Base-by-base conservation (phyloP, 768 basidiomycete genomes). In the Panaeolus cyanescens region DNA sequence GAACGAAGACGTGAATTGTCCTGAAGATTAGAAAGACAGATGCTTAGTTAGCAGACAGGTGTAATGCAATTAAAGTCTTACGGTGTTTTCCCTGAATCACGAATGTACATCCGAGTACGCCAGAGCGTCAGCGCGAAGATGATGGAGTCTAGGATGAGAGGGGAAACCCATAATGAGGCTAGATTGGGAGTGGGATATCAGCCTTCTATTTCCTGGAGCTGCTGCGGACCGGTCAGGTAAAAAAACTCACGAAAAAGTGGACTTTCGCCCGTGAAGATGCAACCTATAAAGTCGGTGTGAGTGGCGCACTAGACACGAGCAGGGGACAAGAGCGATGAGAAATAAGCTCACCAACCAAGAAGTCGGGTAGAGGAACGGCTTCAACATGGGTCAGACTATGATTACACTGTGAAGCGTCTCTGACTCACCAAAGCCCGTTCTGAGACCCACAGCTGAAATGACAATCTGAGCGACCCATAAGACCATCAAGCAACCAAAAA, bases 391-490 rank as follows among this genome's bases (percentile, higher is more conserved):
- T 36, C 37, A 32, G 6, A 28, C 54, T 4, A 31, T 10, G 22
- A 20, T n/a, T 40, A 5, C 10, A 4, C 25, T 28, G 4, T 9
- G 12, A 13, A 5, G 25, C 28, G 17, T 36, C 1, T 3, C 25
- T 50, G 15, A 59, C 70, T 60, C 60, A 73, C 73, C 62, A 59
- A 68, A 72, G 7, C 73, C 73, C 10, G 62, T 65, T 6, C 45
- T 30, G 3, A 74, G 36, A 13, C 72, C 71, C 17, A 69, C 32
- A 12, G 65, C 60, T 10, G 72, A 70, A 4, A 72, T 45, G 6
- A 62, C 54, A 31, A 75, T 69, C 59, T 75, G 74, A 1, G 32
- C 59, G 0, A 61, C 33, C 72, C 68, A 72, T 7, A 75, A 55
- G 1, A 63, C 25, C 32, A 71, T 40, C 30, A 75, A 54, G 33